Percentiles rank a stretch among this genome's conserved stretches.
phyloP scores from a whole-genome alignment of 768 basidiomycete species.

The Ephemerocybe angulata region DNA sequence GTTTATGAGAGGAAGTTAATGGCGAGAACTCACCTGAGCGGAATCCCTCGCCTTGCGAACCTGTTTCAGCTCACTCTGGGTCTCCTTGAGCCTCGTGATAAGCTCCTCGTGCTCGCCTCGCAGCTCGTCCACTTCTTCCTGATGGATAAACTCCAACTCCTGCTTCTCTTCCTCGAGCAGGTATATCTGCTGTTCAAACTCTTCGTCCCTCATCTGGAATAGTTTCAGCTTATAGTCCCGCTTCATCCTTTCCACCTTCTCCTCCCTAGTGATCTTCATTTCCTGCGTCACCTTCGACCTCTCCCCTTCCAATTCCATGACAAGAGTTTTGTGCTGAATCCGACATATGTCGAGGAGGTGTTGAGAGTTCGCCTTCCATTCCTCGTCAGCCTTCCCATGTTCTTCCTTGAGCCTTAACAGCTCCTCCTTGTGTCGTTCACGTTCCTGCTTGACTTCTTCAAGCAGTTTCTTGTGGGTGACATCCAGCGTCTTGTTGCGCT shows the following conservation, averaged over 20 bases:
- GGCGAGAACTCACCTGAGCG: conserved; percentile 37
- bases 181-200: conserved; percentile 51
- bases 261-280: conserved; percentile 50
- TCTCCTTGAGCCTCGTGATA: conserved; percentile 35
- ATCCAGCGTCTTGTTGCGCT: conserved; percentile 62
- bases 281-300: conserved; percentile 48
- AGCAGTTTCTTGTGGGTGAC: conserved; percentile 53
- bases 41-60: conserved; percentile 42
- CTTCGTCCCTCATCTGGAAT: conserved; percentile 61
- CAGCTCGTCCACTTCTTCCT: conserved; percentile 43
- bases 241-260: conserved; percentile 57
- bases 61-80: conserved; percentile 34
- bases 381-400: conserved; percentile 38
- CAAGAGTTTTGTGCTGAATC: conserved; percentile 58
- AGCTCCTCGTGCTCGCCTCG: conserved; percentile 31
- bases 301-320: conserved; percentile 52
- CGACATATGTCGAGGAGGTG: conserved; percentile 60
- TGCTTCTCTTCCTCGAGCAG: conserved; percentile 53
- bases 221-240: conserved; percentile 65
- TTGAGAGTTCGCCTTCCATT: conserved; percentile 64
- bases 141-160: conserved; percentile 43
- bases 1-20: background rate
- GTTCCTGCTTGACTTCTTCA: conserved; percentile 44
- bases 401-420: conserved; percentile 48
- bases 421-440: conserved; percentile 38